These are phyloP conservation scores for Schwanniomyces yamadae DNA, from an alignment of 805 yeast genomes.

Conservation along the genomic window DNA sequence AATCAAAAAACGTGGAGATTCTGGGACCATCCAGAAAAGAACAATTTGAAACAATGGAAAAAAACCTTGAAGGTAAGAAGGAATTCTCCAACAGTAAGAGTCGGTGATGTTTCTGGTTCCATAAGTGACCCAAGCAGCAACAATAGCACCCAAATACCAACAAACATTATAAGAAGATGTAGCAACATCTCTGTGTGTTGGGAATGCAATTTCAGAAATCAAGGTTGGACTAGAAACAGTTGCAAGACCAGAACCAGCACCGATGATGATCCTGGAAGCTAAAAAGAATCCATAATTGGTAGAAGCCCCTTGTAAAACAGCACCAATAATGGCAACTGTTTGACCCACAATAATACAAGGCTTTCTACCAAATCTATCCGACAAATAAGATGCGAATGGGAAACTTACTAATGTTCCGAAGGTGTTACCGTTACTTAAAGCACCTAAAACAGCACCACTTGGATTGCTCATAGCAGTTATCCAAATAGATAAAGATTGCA, in stretches of 20 bases:
- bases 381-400: conserved; percentile 23
- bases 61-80: conserved; percentile 50
- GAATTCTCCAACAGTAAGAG: conserved; percentile 54
- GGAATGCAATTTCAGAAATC: conserved; percentile 51
- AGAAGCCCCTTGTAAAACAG: conserved; percentile 38
- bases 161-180: conserved; percentile 50
- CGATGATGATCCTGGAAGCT: conserved; percentile 47
- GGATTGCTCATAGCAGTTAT: conserved; percentile 38
- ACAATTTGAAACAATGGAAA: conserved; percentile 43
- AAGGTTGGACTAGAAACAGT: conserved; percentile 47
- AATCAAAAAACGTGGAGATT: conserved; percentile 47
- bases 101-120: conserved; percentile 38
- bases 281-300: conserved; percentile 39
- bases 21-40: conserved; percentile 43
- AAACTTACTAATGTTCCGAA: conserved; percentile 40
- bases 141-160: conserved; percentile 53
- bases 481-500: conserved; percentile 48
- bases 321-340: conserved; percentile 27
- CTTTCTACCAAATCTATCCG: conserved; percentile 46
- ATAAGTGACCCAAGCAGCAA: conserved; percentile 52
- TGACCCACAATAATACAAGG: conserved; percentile 23
- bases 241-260: conserved; percentile 44
- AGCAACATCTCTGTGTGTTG: conserved; percentile 39
- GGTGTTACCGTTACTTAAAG: conserved; percentile 39
- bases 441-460: conserved; percentile 39